A percentile compares a stretch with the other conserved stretches of the same genome.
Evolutionary conservation across 805 yeast species (phyloP).

Genomic region (Metschnikowia lachancei): DNA sequence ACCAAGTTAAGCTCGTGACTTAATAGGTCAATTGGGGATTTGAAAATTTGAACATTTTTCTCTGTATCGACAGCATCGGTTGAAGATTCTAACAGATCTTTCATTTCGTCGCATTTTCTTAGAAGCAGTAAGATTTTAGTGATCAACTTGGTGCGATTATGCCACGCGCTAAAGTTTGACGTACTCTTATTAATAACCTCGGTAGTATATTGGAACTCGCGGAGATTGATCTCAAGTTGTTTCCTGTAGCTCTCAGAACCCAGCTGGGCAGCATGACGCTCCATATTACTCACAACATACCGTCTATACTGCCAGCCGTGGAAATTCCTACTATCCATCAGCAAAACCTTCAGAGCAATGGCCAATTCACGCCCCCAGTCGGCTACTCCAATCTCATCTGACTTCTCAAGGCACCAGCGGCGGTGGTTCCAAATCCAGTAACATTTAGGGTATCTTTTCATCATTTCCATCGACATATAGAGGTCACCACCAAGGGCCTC

Average conservation of each 20-base stretch:
- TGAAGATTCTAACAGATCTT: background rate
- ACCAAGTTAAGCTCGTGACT: conserved; percentile 61
- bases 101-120: background rate
- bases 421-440: conserved; percentile 98
- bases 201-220: conserved; percentile 77
- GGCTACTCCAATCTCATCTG: conserved; percentile 47
- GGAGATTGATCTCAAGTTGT: conserved; percentile 30
- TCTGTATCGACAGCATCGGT: background rate
- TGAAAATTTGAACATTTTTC: background rate
- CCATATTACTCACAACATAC: conserved; percentile 51
- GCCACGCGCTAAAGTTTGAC: conserved; percentile 96
- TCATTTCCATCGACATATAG: conserved; percentile 51
- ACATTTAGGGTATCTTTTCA: conserved; percentile 76
- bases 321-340: conserved; percentile 76
- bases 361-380: conserved; percentile 71
- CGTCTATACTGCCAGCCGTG: conserved; percentile 97
- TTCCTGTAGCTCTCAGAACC: background rate
- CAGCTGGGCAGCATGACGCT: conserved; percentile 12
- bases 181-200: conserved; percentile 75
- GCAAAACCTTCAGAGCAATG: conserved; percentile 65
- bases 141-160: conserved; percentile 73
- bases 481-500: conserved; percentile 54
- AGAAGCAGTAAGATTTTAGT: conserved; percentile 43
- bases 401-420: conserved; percentile 62
- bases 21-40: conserved; percentile 37